Evolutionary conservation across 352 stramenopile genomes (phyloP).

Genomic region (Phytopythium montanum): DNA sequence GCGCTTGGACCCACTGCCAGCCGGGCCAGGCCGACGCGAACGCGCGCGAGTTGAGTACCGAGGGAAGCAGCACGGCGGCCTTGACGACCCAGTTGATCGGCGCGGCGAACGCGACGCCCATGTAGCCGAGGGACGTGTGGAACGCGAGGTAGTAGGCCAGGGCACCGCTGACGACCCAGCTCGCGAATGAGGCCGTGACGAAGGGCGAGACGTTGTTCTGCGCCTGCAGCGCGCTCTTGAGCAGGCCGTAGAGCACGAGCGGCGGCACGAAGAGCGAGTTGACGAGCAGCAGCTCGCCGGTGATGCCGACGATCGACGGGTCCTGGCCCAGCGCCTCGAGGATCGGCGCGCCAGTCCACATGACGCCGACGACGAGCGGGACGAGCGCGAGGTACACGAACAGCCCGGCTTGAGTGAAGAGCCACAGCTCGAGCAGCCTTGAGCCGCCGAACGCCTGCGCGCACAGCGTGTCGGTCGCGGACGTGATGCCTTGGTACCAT

Average conservation of each 20-base stretch:
- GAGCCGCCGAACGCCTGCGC: slow-evolving; percentile 40
- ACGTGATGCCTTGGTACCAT: slow-evolving; percentile 28
- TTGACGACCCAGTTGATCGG: slow-evolving; percentile 33
- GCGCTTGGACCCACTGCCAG: slow-evolving; percentile 18
- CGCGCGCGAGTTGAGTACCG: slow-evolving; percentile 24
- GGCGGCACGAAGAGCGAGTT: slow-evolving; percentile 20
- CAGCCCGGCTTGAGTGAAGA: slow-evolving; percentile 43
- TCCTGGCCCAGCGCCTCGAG: slow-evolving; percentile 38
- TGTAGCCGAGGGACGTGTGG: slow-evolving; percentile 33
- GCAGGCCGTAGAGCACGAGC: slow-evolving; percentile 24
- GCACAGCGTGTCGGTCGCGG: slow-evolving; percentile 42
- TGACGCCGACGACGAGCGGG: slow-evolving; percentile 20
- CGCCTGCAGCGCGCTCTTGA: slow-evolving; percentile 41
- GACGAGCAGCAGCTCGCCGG: slow-evolving; percentile 26
- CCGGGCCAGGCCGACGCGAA: slow-evolving; percentile 38
- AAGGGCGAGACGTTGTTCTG: slow-evolving; percentile 44
- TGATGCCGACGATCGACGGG: too few relatives aligned
- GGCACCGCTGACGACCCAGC: slow-evolving; percentile 19
- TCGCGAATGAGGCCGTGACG: slow-evolving; percentile 15
- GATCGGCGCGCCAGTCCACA: too few relatives aligned
- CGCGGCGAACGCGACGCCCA: slow-evolving; percentile 33
- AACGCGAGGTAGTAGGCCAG: slow-evolving; percentile 38
- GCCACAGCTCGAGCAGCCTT: slow-evolving; percentile 32
- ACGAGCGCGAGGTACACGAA: slow-evolving; percentile 25
- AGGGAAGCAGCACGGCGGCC: slow-evolving; percentile 24